Evolutionary conservation across 441 rosid genomes (phyloP).

Genomic region (Populus hybrid): DNA sequence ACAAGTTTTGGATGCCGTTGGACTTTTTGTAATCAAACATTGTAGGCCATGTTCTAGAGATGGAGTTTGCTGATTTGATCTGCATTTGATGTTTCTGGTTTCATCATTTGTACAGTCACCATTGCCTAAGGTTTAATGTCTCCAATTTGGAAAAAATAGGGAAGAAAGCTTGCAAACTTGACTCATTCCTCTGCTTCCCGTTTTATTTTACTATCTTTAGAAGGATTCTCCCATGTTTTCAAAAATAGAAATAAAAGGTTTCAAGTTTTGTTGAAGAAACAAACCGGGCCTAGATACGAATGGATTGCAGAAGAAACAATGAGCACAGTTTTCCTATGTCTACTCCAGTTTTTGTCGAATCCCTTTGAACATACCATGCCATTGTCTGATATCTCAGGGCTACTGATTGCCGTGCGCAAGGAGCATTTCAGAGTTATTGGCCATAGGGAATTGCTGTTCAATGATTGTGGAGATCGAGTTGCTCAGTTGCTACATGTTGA

Average conservation of each 20-base stretch:
- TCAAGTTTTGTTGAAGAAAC: neutral
- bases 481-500: slow-evolving; percentile 84
- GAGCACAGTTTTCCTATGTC: neutral
- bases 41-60: neutral
- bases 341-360: neutral
- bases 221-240: neutral
- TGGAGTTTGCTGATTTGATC: neutral
- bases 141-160: neutral
- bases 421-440: slow-evolving; percentile 68
- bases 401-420: slow-evolving; percentile 73
- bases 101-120: neutral
- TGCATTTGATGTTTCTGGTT: neutral
- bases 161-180: neutral
- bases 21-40: neutral
- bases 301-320: neutral
- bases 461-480: slow-evolving; percentile 82
- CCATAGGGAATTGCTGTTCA: slow-evolving; percentile 61
- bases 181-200: neutral
- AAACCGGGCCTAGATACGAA: neutral
- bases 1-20: neutral
- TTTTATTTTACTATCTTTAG: neutral
- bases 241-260: neutral
- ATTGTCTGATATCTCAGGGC: slow-evolving; percentile 37
- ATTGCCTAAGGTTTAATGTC: neutral
- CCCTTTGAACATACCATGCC: slow-evolving; percentile 11